Percentiles rank a stretch among this genome's conserved stretches.
Conservation (phyloP, 2,329 filamentous ascomycete genomes). For the Cadophora sp. region DNA sequence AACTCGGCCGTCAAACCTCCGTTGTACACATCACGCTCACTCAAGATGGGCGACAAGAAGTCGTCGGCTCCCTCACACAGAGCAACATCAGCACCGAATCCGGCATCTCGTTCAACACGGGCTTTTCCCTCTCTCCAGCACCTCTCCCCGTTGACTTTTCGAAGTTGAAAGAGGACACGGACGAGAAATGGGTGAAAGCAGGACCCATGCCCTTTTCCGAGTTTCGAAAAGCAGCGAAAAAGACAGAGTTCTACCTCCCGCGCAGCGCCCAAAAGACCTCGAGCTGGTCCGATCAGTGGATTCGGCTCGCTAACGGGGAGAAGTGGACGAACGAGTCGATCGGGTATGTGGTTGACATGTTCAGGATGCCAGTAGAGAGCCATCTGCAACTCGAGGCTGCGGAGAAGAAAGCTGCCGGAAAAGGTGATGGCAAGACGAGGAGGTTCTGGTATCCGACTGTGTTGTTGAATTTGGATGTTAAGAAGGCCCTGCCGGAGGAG, state of each 20-base stretch:
- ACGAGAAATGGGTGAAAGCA: conserved; percentile 52
- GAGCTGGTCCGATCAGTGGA: conserved; percentile 68
- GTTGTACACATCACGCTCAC: conserved; percentile 67
- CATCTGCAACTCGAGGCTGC: conserved; percentile 44
- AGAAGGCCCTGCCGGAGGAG: conserved; percentile 70
- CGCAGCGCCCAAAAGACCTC: conserved; percentile 50
- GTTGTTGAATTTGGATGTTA: conserved; percentile 77
- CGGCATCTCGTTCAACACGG: conserved; percentile 61
- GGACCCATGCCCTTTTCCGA: conserved; percentile 38
- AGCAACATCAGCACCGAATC: conserved; percentile 65
- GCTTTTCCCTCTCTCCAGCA: conserved; percentile 55
- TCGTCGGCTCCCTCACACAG: conserved; percentile 70
- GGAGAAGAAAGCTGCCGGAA: neutral
- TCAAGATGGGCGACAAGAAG: conserved; percentile 63
- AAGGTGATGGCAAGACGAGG: conserved; percentile 32
- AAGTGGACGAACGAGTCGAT: conserved; percentile 69
- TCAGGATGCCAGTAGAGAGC: conserved; percentile 66
- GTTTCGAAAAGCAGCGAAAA: conserved; percentile 48
- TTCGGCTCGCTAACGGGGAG: conserved; percentile 64
- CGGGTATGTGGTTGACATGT: conserved; percentile 72
- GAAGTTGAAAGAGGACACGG: conserved; percentile 51
- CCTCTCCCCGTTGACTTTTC: conserved; percentile 49
- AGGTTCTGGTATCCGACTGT: conserved; percentile 61
- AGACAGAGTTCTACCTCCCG: conserved; percentile 60
- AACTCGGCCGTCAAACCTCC: conserved; percentile 68